Conservation (phyloP, 805 yeast genomes). For the Lipomyces lipofer region DNA sequence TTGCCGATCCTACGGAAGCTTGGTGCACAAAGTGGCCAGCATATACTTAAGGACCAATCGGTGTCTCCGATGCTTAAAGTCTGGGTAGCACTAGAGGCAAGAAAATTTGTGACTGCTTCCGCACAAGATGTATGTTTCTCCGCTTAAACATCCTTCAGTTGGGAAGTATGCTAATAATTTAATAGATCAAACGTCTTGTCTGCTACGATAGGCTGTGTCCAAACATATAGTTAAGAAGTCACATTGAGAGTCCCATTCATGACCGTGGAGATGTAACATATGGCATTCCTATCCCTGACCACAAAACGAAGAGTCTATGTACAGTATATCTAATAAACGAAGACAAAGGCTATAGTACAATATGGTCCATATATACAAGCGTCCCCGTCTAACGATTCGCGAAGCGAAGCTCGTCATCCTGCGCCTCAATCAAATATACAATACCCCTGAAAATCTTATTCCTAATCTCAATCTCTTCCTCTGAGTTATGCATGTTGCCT, state of each 20-base stretch:
- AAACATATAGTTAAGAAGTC: constrained; percentile 38
- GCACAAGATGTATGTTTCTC: constrained; percentile 68
- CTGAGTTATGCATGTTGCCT: background rate
- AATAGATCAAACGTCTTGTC: constrained; percentile 48
- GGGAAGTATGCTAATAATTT: background rate
- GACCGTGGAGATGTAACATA: background rate
- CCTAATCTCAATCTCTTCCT: background rate
- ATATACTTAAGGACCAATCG: constrained; percentile 35
- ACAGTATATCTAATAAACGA: background rate
- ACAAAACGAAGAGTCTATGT: no score
- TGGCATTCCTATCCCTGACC: no score
- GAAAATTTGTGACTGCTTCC: constrained; percentile 82
- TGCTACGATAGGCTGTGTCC: constrained; percentile 69
- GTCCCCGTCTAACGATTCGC: no score
- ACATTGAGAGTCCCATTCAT: background rate
- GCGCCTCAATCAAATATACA: constrained; percentile 10
- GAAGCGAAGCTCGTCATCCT: background rate
- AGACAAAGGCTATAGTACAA: background rate
- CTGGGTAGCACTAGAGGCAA: constrained; percentile 86
- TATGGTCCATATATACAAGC: background rate
- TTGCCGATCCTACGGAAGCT: constrained; percentile 82
- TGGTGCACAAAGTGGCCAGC: constrained; percentile 60
- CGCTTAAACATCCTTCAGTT: background rate
- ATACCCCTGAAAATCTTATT: constrained; percentile 8
- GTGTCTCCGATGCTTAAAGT: constrained; percentile 80